phyloP scores from a whole-genome alignment of 2,329 filamentous ascomycete genomes.

The Sclerotinia spermophila region DNA sequence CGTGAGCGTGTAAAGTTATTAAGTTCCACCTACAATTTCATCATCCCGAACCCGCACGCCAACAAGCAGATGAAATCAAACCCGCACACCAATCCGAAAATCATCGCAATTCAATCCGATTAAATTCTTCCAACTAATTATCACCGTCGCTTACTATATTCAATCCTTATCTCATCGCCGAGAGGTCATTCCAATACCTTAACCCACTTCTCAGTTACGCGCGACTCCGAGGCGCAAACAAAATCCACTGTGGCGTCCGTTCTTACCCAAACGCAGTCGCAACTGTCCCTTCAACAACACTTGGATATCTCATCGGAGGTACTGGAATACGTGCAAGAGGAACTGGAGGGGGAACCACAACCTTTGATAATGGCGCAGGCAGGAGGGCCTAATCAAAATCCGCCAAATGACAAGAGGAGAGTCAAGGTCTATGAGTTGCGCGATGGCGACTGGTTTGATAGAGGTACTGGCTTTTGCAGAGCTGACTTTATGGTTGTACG shows the following conservation, averaged over 20 bases:
- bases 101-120: conserved; percentile 20
- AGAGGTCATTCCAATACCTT: background rate
- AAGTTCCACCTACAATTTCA: conserved; percentile 19
- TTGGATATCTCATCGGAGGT: conserved; percentile 54
- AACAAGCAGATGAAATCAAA: conserved; percentile 14
- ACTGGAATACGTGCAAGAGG: conserved; percentile 48
- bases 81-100: conserved; percentile 7
- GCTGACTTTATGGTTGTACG: conserved; percentile 45
- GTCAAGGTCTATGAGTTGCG: conserved; percentile 99
- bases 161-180: background rate
- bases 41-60: conserved; percentile 19
- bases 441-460: conserved; percentile 98
- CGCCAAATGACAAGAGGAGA: conserved; percentile 61
- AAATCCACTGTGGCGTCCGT: conserved; percentile 32
- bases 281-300: conserved; percentile 58
- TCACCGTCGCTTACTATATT: background rate
- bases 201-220: conserved; percentile 19
- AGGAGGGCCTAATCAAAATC: conserved; percentile 52
- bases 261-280: conserved; percentile 28
- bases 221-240: conserved; percentile 24
- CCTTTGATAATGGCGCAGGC: conserved; percentile 68
- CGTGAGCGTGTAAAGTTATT: background rate
- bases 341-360: conserved; percentile 53
- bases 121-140: background rate
- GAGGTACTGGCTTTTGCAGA: conserved; percentile 92